Conservation (phyloP, 1,284 basidiomycete genomes). For the Somion occarium region DNA sequence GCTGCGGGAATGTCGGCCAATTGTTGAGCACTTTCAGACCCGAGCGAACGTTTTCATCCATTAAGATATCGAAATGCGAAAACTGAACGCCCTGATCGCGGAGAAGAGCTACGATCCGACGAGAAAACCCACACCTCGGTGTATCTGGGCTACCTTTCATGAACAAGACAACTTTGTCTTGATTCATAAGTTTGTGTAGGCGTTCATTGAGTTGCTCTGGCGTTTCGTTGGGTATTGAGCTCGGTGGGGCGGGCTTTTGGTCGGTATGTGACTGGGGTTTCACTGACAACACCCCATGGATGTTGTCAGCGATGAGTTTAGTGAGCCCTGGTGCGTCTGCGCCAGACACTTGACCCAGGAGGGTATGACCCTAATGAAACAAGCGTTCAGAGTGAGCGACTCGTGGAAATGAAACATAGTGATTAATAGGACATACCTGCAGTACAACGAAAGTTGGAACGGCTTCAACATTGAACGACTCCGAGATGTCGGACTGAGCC, state of each 20-base stretch:
- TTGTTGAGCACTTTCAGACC: conserved; percentile 61
- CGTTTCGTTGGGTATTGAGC: conserved; percentile 47
- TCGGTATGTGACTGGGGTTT: conserved; percentile 37
- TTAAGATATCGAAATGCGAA: conserved; percentile 70
- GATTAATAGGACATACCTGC: conserved; percentile 43
- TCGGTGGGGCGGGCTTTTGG: conserved; percentile 28
- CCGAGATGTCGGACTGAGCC: conserved; percentile 81
- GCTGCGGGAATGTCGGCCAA: conserved; percentile 68
- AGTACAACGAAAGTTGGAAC: conserved; percentile 89
- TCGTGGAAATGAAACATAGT: conserved; percentile 17
- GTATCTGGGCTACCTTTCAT: conserved; percentile 93
- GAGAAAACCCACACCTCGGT: conserved; percentile 84
- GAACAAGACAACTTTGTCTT: conserved; percentile 81
- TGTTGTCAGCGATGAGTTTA: conserved; percentile 57
- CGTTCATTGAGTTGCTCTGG: conserved; percentile 63
- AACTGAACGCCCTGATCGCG: conserved; percentile 59
- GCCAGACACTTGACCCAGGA: conserved; percentile 79
- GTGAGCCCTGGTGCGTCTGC: conserved; percentile 76
- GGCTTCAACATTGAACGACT: conserved; percentile 90
- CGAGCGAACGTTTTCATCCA: conserved; percentile 66
- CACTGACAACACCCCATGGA: conserved; percentile 32
- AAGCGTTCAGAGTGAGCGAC: conserved; percentile 6
- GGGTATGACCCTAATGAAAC: conserved; percentile 74
- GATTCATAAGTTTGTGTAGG: conserved; percentile 65
- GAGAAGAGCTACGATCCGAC: conserved; percentile 64